Conservation (phyloP, 2,329 filamentous ascomycete genomes). For the Verticillium albo-atrum region DNA sequence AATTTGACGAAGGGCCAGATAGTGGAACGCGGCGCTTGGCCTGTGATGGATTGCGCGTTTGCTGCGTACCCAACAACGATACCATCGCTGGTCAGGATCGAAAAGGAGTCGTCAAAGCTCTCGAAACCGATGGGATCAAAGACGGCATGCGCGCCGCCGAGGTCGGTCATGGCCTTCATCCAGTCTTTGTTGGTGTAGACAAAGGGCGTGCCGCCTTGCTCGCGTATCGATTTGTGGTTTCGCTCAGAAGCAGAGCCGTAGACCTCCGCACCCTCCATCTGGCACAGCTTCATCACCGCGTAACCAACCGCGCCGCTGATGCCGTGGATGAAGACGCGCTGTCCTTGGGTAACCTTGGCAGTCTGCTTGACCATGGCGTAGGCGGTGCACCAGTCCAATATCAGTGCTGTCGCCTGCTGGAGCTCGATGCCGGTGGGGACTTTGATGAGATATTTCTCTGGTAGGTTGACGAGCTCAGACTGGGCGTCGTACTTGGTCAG, state of each 20-base stretch:
- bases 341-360: slow-evolving; percentile 33
- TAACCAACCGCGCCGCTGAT: slow-evolving; percentile 44
- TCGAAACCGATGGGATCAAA: slow-evolving; percentile 45
- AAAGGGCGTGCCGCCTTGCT: slow-evolving; percentile 35
- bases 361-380: slow-evolving; percentile 28
- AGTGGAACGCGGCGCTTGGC: slow-evolving; percentile 25
- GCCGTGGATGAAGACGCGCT: slow-evolving; percentile 44
- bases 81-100: slow-evolving; percentile 31
- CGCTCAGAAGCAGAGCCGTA: slow-evolving; percentile 42
- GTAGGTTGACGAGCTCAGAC: slow-evolving; percentile 38
- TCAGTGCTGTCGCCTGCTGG: slow-evolving; percentile 32
- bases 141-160: slow-evolving; percentile 40
- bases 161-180: slow-evolving; percentile 37
- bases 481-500: slow-evolving; percentile 35
- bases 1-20: slow-evolving; percentile 25
- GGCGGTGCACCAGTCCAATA: slow-evolving; percentile 40
- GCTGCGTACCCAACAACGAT: slow-evolving; percentile 31
- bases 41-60: slow-evolving; percentile 24
- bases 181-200: slow-evolving; percentile 43
- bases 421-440: slow-evolving; percentile 35
- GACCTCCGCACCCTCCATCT: slow-evolving; percentile 36
- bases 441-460: slow-evolving; percentile 37
- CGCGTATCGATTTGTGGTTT: slow-evolving; percentile 35
- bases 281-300: slow-evolving; percentile 34
- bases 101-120: slow-evolving; percentile 44